Percentiles rank a stretch among this genome's conserved stretches.
phyloP scores from a whole-genome alignment of 1,139 yeast genomes.

The Meyerozyma carpophila region DNA sequence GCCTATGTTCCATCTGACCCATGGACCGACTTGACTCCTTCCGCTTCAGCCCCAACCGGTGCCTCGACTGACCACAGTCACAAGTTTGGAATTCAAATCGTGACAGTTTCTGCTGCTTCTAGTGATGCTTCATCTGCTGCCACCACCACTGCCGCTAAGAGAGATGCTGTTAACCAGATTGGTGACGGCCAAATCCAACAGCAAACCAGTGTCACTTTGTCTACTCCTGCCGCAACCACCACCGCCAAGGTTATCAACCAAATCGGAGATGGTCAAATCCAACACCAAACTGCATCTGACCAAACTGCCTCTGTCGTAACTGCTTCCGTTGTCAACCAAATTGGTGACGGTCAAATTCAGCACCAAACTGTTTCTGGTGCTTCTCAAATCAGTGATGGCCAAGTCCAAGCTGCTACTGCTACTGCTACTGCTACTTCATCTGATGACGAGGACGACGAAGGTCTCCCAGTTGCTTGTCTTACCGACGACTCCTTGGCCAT shows the following conservation, averaged over 20 bases:
- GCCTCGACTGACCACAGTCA: constrained; percentile 57
- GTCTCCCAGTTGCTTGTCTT: constrained; percentile 39
- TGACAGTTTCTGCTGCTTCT: constrained; percentile 33
- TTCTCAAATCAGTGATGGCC: constrained; percentile 27
- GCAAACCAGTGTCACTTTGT: constrained; percentile 20
- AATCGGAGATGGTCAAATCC: constrained; percentile 46
- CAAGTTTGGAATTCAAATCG: constrained; percentile 67
- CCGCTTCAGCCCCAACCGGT: constrained; percentile 47
- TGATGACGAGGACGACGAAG: constrained; percentile 4
- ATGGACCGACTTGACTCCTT: constrained; percentile 69
- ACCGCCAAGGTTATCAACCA: constrained; percentile 19
- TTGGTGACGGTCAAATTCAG: constrained; percentile 33
- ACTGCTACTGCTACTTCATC: constrained; percentile 13
- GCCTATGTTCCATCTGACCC: constrained; percentile 68
- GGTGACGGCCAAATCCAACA: constrained; percentile 25
- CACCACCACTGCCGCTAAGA: constrained; percentile 15
- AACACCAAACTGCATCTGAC: constrained; percentile 30
- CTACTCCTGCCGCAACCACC: constrained; percentile 24
- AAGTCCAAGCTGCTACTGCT: constrained; percentile 17
- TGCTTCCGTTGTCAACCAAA: constrained; percentile 28
- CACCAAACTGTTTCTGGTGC: constrained; percentile 18
- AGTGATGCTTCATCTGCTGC: constrained; percentile 23
- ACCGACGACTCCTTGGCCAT: constrained; percentile 49
- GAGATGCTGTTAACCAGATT: constrained; percentile 26
- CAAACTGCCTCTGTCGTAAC: constrained; percentile 24